Percentiles rank a stretch among this genome's conserved stretches.
Evolutionary conservation across 2,329 filamentous ascomycete species (phyloP).

Genomic region (Thielaviopsis ethacetica): DNA sequence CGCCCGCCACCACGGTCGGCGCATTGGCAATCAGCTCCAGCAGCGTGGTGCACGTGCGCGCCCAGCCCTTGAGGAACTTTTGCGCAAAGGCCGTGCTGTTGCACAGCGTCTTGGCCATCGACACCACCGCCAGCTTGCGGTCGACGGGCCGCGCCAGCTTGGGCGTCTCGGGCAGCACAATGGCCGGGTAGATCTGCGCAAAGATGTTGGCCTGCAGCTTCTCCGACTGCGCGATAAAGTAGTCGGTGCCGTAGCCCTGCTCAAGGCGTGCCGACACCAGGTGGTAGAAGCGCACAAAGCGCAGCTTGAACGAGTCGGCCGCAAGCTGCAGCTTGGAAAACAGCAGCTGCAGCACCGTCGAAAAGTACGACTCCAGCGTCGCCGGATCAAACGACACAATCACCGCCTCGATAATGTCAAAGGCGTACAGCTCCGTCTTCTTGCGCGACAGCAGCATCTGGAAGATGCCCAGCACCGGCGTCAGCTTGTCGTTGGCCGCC

Average conservation of each 20-base stretch:
- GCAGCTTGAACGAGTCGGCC: conserved; percentile 66
- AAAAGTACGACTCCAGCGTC: conserved; percentile 59
- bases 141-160: conserved; percentile 77
- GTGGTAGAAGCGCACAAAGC: conserved; percentile 91
- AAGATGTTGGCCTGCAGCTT: conserved; percentile 67
- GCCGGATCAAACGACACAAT: conserved; percentile 53
- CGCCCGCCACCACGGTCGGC: conserved; percentile 46
- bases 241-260: conserved; percentile 77
- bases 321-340: conserved; percentile 55
- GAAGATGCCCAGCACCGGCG: conserved; percentile 86
- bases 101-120: conserved; percentile 79
- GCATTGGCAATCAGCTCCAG: conserved; percentile 82
- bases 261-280: conserved; percentile 66
- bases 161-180: conserved; percentile 79
- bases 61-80: conserved; percentile 79
- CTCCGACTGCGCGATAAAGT: conserved; percentile 76
- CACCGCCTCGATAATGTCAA: conserved; percentile 76
- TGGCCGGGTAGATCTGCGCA: conserved; percentile 65
- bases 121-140: conserved; percentile 84
- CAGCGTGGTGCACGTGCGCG: conserved; percentile 73
- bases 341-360: conserved; percentile 63
- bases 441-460: conserved; percentile 73
- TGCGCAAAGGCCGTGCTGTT: conserved; percentile 72
- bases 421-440: conserved; percentile 69
- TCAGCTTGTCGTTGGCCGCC: conserved; percentile 61